These are phyloP conservation scores for Pichia sp. DNA, from an alignment of 1,139 yeast genomes.

Conservation along the genomic window DNA sequence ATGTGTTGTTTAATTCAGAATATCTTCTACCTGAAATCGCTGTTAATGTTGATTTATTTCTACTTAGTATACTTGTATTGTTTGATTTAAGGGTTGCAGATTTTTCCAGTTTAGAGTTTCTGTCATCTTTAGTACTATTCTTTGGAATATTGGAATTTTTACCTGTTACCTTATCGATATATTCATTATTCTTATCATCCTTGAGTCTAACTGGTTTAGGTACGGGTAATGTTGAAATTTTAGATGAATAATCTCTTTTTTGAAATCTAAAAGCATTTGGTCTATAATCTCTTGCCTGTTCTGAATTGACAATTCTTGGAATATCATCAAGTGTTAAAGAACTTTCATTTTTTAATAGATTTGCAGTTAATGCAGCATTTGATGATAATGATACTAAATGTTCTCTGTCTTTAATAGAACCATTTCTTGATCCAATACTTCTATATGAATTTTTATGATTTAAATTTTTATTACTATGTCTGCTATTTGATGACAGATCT, in stretches of 20 bases:
- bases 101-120: neutral
- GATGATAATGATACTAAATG: neutral
- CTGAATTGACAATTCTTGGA: constrained; percentile 94
- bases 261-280: constrained; percentile 81
- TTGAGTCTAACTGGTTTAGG: constrained; percentile 30
- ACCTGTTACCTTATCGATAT: neutral
- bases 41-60: neutral
- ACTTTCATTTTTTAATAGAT: constrained; percentile 69
- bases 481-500: constrained; percentile 1
- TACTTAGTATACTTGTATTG: neutral
- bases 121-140: neutral
- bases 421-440: neutral
- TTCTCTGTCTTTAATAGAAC: neutral
- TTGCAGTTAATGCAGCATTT: constrained; percentile 42
- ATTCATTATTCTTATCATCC: neutral
- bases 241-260: constrained; percentile 27
- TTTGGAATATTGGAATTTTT: neutral
- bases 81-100: neutral
- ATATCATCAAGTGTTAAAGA: constrained; percentile 91
- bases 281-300: constrained; percentile 88
- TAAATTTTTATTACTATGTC: neutral
- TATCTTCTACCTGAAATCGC: constrained; percentile 39
- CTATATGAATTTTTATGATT: neutral
- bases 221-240: constrained; percentile 33
- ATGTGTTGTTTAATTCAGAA: constrained; percentile 61